Base-by-base conservation (phyloP, 768 basidiomycete genomes). In the Suillus paluster region DNA sequence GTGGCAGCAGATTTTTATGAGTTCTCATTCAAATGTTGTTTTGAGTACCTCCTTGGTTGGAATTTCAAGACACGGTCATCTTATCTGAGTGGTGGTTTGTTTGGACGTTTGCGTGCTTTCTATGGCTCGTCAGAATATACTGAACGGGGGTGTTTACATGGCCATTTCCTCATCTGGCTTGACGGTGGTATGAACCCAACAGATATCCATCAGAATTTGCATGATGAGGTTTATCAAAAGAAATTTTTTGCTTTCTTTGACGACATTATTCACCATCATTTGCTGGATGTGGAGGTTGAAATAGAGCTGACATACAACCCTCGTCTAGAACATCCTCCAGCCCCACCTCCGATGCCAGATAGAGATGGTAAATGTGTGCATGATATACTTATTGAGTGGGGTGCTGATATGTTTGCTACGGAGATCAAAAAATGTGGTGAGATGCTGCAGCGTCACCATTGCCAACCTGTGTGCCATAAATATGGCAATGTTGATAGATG, bases 161-260 rank as follows among this genome's bases (percentile, higher is more conserved):
- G 69, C 1, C 77, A 78, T 50, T 74, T 77, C 62, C 23, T 74
- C 2, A 54, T 77, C 6, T 77, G 74, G 63, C 53, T 76, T 0
- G 10, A 42, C 4, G 74, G 76, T 34, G 70, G 67, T 1, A 10
- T 70, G 1, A 78, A 78, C 69, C 77, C 77, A 2, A 45, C 69
- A 19, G 67, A 75, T 2, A 25, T 78, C 8, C 77, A 78, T 68
- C n/a, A 10, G 1, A 42, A 45, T 0, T 25, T 78, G 4, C 53
- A 4, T 15, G 55, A 64, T 21, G 38, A 39, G 4, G 39, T 14
- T 54, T 50, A 50, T 19, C 25, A 68, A 17, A 42, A 61, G 48
- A 58, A 60, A 46, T 72, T 77, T 49, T 76, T 76, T 61, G 33
- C 56, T 0, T 77, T 71, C 33, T 77, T 77, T 63, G 73, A 77